Conservation (phyloP, 768 basidiomycete species). For the Sporobolomyces phaffii region DNA sequence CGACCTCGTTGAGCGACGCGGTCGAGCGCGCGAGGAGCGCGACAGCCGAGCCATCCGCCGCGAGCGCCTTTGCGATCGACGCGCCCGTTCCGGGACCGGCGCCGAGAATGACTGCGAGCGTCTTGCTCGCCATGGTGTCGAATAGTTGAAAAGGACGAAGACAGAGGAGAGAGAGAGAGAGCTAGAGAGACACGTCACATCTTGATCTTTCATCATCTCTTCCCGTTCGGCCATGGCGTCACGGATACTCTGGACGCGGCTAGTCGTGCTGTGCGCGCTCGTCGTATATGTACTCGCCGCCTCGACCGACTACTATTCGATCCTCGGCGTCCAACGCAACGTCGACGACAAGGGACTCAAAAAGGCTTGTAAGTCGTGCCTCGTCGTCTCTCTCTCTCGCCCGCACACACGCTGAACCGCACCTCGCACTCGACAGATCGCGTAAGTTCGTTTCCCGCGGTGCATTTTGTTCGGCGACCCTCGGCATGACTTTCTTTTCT, state of each 20-base stretch:
- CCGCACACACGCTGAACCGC: not conserved
- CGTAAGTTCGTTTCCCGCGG: not conserved
- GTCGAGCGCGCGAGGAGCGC: conserved; percentile 39
- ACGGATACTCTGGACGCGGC: conserved; percentile 40
- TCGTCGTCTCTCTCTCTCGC: not conserved
- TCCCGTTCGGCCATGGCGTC: too few relatives aligned
- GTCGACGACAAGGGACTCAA: conserved; percentile 25
- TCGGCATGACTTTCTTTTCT: not conserved
- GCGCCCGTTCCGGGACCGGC: conserved; percentile 30
- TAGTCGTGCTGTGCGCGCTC: conserved; percentile 46
- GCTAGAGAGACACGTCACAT: not conserved
- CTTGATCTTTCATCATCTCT: not conserved
- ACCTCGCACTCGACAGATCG: not conserved
- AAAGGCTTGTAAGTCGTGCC: conserved; percentile 15
- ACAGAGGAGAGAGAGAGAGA: not conserved
- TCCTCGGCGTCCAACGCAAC: conserved; percentile 54
- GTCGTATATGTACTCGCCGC: conserved; percentile 25
- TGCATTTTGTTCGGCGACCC: not conserved
- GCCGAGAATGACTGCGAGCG: conserved; percentile 24
- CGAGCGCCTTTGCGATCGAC: conserved; percentile 29
- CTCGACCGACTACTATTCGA: conserved; percentile 67
- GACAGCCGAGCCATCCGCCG: conserved; percentile 22
- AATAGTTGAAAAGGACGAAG: not conserved
- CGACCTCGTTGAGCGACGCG: not conserved
- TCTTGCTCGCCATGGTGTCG: not conserved